A percentile compares a stretch with the other conserved stretches of the same genome.
phyloP scores from a whole-genome alignment of 306 rosid species.

The Acacia melanoxylon region DNA sequence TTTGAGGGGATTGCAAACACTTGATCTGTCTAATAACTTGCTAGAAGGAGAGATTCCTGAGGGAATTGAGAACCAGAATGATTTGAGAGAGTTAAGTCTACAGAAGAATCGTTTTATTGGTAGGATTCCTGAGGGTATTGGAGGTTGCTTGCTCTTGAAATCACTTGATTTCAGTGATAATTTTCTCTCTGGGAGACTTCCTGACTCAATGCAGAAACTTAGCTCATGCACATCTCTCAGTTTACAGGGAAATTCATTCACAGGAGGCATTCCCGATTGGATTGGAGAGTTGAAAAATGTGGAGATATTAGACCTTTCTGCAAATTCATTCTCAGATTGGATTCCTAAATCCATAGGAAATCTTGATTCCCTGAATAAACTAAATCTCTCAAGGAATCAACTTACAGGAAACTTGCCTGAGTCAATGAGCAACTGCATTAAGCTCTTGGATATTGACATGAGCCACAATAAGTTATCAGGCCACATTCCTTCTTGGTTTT shows the following conservation, averaged over 20 bases:
- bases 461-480: constrained; percentile 76
- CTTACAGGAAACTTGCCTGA: constrained; percentile 77
- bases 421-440: constrained; percentile 58
- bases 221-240: constrained; percentile 65
- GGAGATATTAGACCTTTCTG: constrained; percentile 68
- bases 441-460: constrained; percentile 63
- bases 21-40: constrained; percentile 79
- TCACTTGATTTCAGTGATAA: constrained; percentile 75
- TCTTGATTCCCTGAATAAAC: constrained; percentile 54
- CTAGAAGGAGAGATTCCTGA: constrained; percentile 73
- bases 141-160: constrained; percentile 62
- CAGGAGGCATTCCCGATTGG: constrained; percentile 81
- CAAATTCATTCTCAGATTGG: constrained; percentile 69
- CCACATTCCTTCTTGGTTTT: constrained; percentile 78
- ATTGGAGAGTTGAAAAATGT: constrained; percentile 71
- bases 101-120: constrained; percentile 66
- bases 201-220: constrained; percentile 81
- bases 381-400: constrained; percentile 72
- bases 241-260: constrained; percentile 66
- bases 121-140: constrained; percentile 67
- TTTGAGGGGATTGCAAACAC: constrained; percentile 69
- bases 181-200: constrained; percentile 69
- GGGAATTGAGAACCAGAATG: constrained; percentile 65
- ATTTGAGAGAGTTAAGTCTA: constrained; percentile 60
- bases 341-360: constrained; percentile 83